phyloP scores from a whole-genome alignment of 148 eudicot species.

The Limonium bicolor region DNA sequence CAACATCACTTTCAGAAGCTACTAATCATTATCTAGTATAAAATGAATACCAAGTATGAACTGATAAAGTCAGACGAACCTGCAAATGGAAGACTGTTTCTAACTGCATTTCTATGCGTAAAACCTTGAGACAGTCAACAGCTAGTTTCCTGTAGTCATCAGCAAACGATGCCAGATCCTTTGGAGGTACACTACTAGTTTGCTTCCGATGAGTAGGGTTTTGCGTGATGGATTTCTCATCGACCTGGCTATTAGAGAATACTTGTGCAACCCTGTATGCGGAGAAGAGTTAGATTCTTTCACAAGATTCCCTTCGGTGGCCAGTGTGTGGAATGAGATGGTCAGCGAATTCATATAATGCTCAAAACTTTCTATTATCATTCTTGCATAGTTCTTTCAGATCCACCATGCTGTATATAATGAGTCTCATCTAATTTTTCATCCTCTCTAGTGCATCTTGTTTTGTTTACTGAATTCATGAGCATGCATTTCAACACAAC shows the following conservation, averaged over 20 bases:
- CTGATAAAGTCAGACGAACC: too few species aligned
- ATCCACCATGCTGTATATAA: too few species aligned
- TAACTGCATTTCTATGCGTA: conserved; percentile 90
- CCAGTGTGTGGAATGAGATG: too few species aligned
- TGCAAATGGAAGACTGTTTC: conserved; percentile 95
- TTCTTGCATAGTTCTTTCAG: too few species aligned
- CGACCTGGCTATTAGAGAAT: conserved; percentile 41
- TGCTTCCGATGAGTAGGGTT: conserved; percentile 35
- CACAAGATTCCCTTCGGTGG: too few species aligned
- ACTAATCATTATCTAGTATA: background rate
- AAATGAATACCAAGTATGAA: background rate
- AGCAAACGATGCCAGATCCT: conserved; percentile 77
- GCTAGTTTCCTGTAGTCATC: conserved; percentile 92
- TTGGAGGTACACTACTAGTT: conserved; percentile 32
- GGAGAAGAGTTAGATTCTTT: background rate
- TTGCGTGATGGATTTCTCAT: conserved; percentile 29
- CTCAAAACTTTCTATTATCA: too few species aligned
- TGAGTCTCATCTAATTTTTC: too few species aligned
- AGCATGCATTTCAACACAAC: too few species aligned
- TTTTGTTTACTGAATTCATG: too few species aligned
- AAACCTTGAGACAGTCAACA: conserved; percentile 92
- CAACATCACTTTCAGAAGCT: conserved; percentile 1
- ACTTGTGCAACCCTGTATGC: conserved; percentile 56
- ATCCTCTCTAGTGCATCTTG: too few species aligned
- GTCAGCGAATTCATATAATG: too few species aligned